phyloP scores from a whole-genome alignment of 345 rosid species.

The Eucalyptus cloeziana region DNA sequence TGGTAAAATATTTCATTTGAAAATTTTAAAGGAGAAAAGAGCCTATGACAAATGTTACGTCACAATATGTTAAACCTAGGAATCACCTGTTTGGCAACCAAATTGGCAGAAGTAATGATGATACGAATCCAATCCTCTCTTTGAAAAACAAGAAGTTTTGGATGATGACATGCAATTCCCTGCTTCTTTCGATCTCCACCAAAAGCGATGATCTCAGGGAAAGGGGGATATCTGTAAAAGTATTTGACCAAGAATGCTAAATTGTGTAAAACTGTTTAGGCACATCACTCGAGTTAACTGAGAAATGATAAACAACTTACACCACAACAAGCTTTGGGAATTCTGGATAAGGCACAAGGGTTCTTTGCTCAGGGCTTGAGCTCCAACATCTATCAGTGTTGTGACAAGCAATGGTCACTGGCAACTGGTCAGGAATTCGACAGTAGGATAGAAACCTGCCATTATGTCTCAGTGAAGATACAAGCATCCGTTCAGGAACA shows the following conservation, averaged over 20 bases:
- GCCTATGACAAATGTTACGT: background rate
- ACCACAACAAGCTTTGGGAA: constrained; percentile 65
- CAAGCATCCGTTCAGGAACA: constrained; percentile 1
- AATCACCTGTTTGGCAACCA: constrained; percentile 72
- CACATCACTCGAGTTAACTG: background rate
- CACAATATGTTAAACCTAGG: background rate
- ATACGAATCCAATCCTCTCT: constrained; percentile 67
- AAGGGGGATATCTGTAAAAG: constrained; percentile 64
- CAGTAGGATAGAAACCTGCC: constrained; percentile 68
- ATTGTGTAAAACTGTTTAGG: background rate
- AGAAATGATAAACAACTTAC: constrained; percentile 26
- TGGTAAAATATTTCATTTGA: background rate
- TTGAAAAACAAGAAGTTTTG: constrained; percentile 73
- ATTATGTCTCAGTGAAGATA: background rate
- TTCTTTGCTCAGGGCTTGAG: constrained; percentile 50
- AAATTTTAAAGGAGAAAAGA: background rate
- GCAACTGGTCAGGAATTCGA: constrained; percentile 58
- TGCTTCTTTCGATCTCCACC: constrained; percentile 67
- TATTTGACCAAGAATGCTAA: background rate
- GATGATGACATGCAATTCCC: constrained; percentile 96
- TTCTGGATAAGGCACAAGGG: constrained; percentile 39
- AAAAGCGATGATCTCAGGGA: constrained; percentile 79
- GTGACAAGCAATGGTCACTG: constrained; percentile 86
- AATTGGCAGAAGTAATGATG: constrained; percentile 78
- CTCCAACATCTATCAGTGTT: constrained; percentile 75